Evolutionary conservation across 1,284 basidiomycete genomes (phyloP), one percentile per base, ranked within the genome.

Genomic region (Laetiporus sulphureus): DNA sequence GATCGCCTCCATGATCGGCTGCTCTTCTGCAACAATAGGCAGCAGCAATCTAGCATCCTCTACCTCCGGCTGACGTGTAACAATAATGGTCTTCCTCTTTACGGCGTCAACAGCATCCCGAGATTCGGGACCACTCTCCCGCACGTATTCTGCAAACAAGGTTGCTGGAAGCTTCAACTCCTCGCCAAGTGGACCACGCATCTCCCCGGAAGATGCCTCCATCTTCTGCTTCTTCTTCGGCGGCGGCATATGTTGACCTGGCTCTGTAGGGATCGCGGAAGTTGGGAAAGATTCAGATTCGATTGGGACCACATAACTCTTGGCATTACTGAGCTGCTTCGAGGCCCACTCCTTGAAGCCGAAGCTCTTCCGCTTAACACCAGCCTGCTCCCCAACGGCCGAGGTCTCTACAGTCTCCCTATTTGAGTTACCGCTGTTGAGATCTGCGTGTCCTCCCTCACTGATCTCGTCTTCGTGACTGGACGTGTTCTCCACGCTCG

Each of bases 1-100:
- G 38, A 99, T 82, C 2, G 91, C 80, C 58, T 96, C 92, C 75
- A 99, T 87, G 41, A 99, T 92, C 3, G 78, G 73, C 58, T 99
- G 93, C 58, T 99, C 96, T 61, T 99, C 94, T 11, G 85, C 81
- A 5, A 93, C 76, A 45, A 99, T 91, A 3, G 96, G 96, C 1
- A 99, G 69, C 44, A 86, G 69, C 49, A 93, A 67, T 32, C 96
- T 71, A 1, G 83, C 72, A 44, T 86, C 87, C 49, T 87, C 77
- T 5, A 97, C 80, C 24, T 88, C 88, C 24, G 71, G 58, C 1
- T 83, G 76, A 8, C 95, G 78, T 21, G 67, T 68, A 27, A 98
- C 73, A 0, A 66, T 62, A n/a, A 93, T 71, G 32, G 73, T 64
- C 49, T 75, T 79, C 13, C 40, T 45, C 25, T 30, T 38, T 3